Percentiles rank a stretch among this genome's conserved stretches.
Evolutionary conservation across 768 basidiomycete genomes (phyloP).

Genomic region (Trametes coccinea): DNA sequence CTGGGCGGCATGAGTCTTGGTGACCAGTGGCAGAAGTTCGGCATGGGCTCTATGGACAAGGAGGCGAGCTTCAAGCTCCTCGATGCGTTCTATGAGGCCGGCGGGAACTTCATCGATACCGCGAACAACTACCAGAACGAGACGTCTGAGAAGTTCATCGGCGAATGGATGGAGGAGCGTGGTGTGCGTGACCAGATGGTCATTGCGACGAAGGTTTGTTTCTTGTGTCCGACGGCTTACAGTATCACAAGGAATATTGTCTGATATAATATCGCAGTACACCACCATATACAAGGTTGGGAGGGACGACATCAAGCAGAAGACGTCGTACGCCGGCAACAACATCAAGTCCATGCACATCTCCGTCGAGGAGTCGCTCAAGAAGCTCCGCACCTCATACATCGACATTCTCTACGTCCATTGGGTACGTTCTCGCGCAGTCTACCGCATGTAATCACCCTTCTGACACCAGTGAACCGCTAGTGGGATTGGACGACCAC

Average conservation of each 20-base stretch:
- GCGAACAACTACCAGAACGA: constrained; percentile 41
- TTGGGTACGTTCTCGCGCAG: constrained; percentile 48
- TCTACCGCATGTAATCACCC: too few species aligned
- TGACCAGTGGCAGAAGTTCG: constrained; percentile 35
- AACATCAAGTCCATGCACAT: constrained; percentile 36
- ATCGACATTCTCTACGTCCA: constrained; percentile 60
- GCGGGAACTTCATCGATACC: constrained; percentile 38
- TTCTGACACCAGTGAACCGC: constrained; percentile 21
- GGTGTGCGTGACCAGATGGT: constrained; percentile 40
- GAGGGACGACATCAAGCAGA: constrained; percentile 26
- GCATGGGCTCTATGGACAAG: constrained; percentile 38
- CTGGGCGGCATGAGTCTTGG: constrained; percentile 42
- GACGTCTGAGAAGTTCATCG: constrained; percentile 40
- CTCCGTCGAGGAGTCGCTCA: constrained; percentile 38
- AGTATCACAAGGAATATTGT: too few species aligned
- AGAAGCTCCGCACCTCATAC: constrained; percentile 57
- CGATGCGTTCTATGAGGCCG: constrained; percentile 39
- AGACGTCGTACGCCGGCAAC: constrained; percentile 46
- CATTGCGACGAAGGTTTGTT: constrained; percentile 31
- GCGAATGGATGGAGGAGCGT: constrained; percentile 43
- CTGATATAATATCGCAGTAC: too few species aligned
- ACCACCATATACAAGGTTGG: constrained; percentile 26
- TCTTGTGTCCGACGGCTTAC: too few species aligned
- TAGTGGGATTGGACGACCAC: constrained; percentile 43
- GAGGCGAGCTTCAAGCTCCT: constrained; percentile 40